A percentile compares a stretch with the other conserved stretches of the same genome.
These are phyloP conservation scores for Aspergillus aculeatinus DNA, from an alignment of 2,329 filamentous ascomycete genomes.

Conservation along the genomic window DNA sequence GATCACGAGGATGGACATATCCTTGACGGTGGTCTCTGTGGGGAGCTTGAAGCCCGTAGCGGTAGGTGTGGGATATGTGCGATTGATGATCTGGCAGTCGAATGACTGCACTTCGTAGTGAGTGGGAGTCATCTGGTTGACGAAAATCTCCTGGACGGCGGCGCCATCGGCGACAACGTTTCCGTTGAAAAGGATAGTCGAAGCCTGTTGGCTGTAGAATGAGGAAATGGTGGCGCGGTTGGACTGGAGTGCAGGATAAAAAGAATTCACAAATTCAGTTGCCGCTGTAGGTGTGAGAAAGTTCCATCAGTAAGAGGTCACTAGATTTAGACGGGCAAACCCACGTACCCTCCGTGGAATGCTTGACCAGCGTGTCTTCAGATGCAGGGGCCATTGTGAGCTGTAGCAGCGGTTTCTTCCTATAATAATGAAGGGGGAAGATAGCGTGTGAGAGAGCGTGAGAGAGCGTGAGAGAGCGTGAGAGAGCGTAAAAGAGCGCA, in stretches of 20 bases:
- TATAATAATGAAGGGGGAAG: too few species aligned
- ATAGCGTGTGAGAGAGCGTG: not conserved
- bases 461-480: not conserved
- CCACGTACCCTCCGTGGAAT: constrained; percentile 43
- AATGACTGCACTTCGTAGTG: constrained; percentile 74
- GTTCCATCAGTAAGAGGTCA: not conserved
- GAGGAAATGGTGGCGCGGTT: constrained; percentile 56
- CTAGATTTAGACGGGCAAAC: not conserved
- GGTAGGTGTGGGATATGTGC: constrained; percentile 61
- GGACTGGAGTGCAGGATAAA: constrained; percentile 71
- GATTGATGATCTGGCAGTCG: constrained; percentile 77
- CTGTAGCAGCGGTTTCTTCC: too few species aligned
- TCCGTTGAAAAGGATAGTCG: constrained; percentile 80
- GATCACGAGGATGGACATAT: constrained; percentile 70
- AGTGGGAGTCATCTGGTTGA: constrained; percentile 60
- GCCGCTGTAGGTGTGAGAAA: constrained; percentile 55
- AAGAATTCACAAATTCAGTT: constrained; percentile 68
- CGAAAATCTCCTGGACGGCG: constrained; percentile 68
- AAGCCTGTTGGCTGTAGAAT: constrained; percentile 65
- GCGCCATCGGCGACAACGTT: constrained; percentile 61
- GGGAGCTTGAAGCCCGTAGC: constrained; percentile 35
- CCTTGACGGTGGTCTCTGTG: constrained; percentile 49
- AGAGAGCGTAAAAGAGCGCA: not conserved
- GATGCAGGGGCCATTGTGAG: constrained; percentile 31
- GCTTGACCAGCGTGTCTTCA: constrained; percentile 40